Evolutionary conservation across 306 rosid species (phyloP).

Genomic region (Acacia melanoxylon): DNA sequence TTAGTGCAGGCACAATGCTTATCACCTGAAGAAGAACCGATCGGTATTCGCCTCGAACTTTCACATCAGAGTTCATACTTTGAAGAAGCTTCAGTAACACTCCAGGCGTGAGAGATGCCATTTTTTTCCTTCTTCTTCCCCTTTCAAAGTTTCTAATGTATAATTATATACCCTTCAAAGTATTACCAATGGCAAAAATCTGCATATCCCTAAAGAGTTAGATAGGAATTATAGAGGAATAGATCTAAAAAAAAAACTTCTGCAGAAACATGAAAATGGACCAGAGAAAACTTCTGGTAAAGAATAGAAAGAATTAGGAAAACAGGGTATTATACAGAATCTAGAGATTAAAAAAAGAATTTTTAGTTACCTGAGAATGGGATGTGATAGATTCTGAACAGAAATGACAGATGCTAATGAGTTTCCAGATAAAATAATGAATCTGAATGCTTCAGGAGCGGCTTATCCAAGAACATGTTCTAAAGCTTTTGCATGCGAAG

Average conservation of each 20-base stretch:
- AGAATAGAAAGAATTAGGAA: neutral
- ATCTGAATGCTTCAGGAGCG: slow-evolving; percentile 15
- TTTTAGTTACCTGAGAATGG: slow-evolving; percentile 22
- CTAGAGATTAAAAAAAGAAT: neutral
- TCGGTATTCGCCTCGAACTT: slow-evolving; percentile 62
- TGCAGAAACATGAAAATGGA: slow-evolving; percentile 9
- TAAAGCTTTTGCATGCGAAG: slow-evolving; percentile 61
- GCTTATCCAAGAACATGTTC: slow-evolving; percentile 34
- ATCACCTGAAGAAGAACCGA: slow-evolving; percentile 66
- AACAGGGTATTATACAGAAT: neutral
- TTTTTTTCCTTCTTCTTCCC: slow-evolving; percentile 20
- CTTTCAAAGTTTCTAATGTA: slow-evolving; percentile 2
- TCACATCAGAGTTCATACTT: slow-evolving; percentile 54
- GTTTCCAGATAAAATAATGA: neutral
- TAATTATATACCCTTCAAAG: neutral
- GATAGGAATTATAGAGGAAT: neutral
- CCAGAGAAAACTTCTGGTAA: neutral
- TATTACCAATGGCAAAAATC: neutral
- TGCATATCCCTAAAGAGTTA: neutral
- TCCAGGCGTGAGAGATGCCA: slow-evolving; percentile 73
- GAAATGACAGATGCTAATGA: slow-evolving; percentile 16
- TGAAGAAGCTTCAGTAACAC: slow-evolving; percentile 68
- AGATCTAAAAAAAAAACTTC: neutral
- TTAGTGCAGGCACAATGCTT: slow-evolving; percentile 64
- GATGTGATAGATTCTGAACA: slow-evolving; percentile 18